Conservation (phyloP, 805 yeast species). For the Brettanomyces custersianus region DNA sequence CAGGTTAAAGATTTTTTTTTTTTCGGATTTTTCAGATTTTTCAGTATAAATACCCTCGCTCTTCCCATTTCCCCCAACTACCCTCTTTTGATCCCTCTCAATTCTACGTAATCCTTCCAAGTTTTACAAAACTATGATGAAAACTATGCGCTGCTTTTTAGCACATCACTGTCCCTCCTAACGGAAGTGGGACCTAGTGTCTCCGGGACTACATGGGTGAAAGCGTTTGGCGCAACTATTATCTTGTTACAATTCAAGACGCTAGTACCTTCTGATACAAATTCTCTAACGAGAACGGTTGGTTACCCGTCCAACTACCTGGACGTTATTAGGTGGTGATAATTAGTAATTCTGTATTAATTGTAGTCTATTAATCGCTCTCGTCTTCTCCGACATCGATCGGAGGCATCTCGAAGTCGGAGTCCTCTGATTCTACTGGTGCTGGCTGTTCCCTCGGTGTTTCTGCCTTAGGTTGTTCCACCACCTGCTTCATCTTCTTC, state of each 20-base stretch:
- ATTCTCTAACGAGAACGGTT: no score
- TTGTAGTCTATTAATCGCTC: constrained; percentile 11
- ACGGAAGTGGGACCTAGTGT: constrained; percentile 9
- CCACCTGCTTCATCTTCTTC: constrained; percentile 3
- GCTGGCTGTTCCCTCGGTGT: no score
- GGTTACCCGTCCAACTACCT: no score
- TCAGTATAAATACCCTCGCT: not conserved
- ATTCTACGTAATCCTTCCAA: constrained; percentile 49
- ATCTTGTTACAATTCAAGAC: constrained; percentile 27
- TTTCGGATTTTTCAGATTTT: not conserved
- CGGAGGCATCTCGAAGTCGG: constrained; percentile 30
- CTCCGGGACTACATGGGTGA: constrained; percentile 24
- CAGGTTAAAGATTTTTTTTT: not conserved
- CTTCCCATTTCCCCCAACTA: not conserved
- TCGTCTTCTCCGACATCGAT: constrained; percentile 25
- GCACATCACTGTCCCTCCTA: constrained; percentile 24
- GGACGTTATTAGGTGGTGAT: no score
- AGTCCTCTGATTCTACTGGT: constrained; percentile 17
- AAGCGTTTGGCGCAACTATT: constrained; percentile 26
- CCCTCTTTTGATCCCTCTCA: constrained; percentile 7
- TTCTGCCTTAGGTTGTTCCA: constrained; percentile 4
- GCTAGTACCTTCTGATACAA: constrained; percentile 27
- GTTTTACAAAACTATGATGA: constrained; percentile 56
- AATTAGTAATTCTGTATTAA: no score
- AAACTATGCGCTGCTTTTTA: constrained; percentile 42